Evolutionary conservation across 2,329 filamentous ascomycete genomes (phyloP), one percentile per base, ranked within the genome.

Genomic region (Juglanconis juglandina): DNA sequence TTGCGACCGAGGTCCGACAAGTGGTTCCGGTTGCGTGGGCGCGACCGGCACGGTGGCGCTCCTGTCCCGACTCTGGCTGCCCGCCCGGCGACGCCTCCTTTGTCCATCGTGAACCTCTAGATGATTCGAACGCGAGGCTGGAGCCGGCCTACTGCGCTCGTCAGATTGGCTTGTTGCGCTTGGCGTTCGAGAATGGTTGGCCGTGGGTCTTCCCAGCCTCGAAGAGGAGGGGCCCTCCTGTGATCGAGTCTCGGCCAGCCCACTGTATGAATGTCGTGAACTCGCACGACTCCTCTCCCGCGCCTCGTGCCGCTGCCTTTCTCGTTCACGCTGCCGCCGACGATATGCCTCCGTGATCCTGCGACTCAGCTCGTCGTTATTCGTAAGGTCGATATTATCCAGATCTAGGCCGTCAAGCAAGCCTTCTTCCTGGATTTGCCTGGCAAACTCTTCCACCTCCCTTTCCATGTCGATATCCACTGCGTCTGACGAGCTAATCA

Each of bases 281-380:
- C 70, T 75, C 65, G 69, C 70, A 66, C 76, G 76, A 63, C 73
- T 80, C 62, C 79, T 78, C 66, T 78, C 75, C 10, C 73, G 71
- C 24, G 76, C 68, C 67, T 83, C 79, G 44, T 76, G 75, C 11
- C 83, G 79, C n/a, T 79, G 71, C 61, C 84, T 77, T 63, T 87
- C 86, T 49, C 81, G 77, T 63, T 87, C 86, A 48, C 81, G 83
- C 69, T 96, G 91, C 35, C 91, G 82, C 63, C 91, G 83, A 60
- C 91, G 81, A 69, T 96, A 96, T 2, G 92, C 92, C 68, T 96
- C 91, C 2, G 92, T 93, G 67, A 98, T 96, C 61, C 90, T 87
- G 69, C 94, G 90, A 65, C 91, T 96, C 14, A 98, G 85, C 69
- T 96, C 91, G 68, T 97, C 92, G 70, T 97, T 92, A 68, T 92